These are phyloP conservation scores for Fusarium marasasianum DNA, from an alignment of 2,329 filamentous ascomycete genomes.

Conservation along the genomic window DNA sequence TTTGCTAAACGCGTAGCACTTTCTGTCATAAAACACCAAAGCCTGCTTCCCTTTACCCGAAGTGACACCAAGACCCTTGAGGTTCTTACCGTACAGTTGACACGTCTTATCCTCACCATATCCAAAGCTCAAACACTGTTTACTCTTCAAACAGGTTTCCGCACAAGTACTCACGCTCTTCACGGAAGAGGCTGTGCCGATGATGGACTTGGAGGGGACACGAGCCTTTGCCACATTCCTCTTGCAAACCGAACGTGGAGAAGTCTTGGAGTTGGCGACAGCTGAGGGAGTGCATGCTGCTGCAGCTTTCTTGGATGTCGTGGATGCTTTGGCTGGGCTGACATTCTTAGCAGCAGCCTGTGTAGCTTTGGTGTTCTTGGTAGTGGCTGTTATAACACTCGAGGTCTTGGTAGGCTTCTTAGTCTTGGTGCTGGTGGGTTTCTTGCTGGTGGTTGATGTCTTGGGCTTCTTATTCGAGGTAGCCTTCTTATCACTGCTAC, in stretches of 20 bases:
- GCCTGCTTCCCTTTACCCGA: not conserved
- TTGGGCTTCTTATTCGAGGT: not conserved
- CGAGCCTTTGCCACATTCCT: not conserved
- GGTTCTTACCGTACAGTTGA: not conserved
- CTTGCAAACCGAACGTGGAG: not conserved
- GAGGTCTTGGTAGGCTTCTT: not conserved
- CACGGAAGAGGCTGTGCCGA: not conserved
- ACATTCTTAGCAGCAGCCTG: rapidly evolving
- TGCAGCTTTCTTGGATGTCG: not conserved
- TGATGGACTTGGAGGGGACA: not conserved
- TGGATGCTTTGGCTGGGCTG: not conserved
- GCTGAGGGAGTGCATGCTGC: not conserved
- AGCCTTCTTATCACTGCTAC: not conserved
- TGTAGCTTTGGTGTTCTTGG: not conserved
- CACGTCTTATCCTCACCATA: not conserved
- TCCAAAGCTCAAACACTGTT: not conserved
- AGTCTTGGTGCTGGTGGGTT: not conserved
- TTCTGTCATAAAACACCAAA: not conserved
- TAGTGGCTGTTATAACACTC: not conserved
- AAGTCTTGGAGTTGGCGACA: not conserved
- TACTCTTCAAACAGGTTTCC: not conserved
- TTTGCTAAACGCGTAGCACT: not conserved
- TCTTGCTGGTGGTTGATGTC: not conserved
- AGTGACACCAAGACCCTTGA: not conserved
- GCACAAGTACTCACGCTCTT: not conserved